Conservation (phyloP, 176 grass and related monocot species). For the Pontederia crassipes region DNA sequence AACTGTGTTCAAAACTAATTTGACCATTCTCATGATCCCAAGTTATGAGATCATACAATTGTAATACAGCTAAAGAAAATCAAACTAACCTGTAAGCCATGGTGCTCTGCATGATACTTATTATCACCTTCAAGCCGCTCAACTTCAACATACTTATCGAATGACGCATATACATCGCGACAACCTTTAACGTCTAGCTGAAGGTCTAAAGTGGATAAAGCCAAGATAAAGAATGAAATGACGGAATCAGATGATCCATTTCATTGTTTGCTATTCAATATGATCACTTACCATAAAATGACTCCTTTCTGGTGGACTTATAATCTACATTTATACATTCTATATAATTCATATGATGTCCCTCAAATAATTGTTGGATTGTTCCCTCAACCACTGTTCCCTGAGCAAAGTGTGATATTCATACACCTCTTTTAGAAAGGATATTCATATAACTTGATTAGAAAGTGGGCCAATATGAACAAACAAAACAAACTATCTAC, state of each 20-base stretch:
- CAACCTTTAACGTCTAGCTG: slow-evolving; percentile 96
- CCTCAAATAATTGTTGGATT: slow-evolving; percentile 87
- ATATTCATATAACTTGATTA: slow-evolving; percentile 23
- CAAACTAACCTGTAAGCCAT: slow-evolving; percentile 65
- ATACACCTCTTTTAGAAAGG: too few species aligned
- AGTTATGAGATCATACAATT: too few species aligned
- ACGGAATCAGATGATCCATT: slow-evolving; percentile 4
- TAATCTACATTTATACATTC: slow-evolving; percentile 93
- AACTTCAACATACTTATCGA: slow-evolving; percentile 97
- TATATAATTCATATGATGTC: slow-evolving; percentile 88
- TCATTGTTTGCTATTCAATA: slow-evolving; percentile 15
- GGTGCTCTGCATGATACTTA: slow-evolving; percentile 75
- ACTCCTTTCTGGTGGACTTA: slow-evolving; percentile 82
- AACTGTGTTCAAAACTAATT: too few species aligned
- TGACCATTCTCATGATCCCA: too few species aligned
- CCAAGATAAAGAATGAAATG: slow-evolving; percentile 16
- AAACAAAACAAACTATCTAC: slow-evolving; percentile 21
- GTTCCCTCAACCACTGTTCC: slow-evolving; percentile 93
- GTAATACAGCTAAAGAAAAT: not conserved
- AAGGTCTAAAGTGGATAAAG: slow-evolving; percentile 48
- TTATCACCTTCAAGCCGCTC: slow-evolving; percentile 87
- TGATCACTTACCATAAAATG: slow-evolving; percentile 63
- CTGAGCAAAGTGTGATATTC: slow-evolving; percentile 27
- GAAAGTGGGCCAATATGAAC: not conserved
- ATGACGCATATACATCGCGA: slow-evolving; percentile 71